Evolutionary conservation across 495 filamentous ascomycete genomes (phyloP).

Genomic region (Xylaria longipes): DNA sequence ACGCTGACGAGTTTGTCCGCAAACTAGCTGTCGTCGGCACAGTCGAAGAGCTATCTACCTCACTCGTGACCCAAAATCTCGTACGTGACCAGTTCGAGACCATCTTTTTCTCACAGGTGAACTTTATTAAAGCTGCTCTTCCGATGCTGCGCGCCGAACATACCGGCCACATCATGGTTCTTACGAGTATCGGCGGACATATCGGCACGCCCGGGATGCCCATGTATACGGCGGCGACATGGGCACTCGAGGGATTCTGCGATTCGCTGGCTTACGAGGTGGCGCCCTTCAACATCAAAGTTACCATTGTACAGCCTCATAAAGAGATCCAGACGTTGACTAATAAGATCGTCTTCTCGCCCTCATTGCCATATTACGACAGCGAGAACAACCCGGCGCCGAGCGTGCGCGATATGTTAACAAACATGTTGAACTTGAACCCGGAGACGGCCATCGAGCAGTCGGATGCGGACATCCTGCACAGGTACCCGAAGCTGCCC

Average conservation of each 20-base stretch:
- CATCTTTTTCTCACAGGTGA: slow-evolving; percentile 92
- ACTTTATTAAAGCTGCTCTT: slow-evolving; percentile 89
- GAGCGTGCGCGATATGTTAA: slow-evolving; percentile 78
- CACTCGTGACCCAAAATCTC: slow-evolving; percentile 73
- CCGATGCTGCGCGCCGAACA: slow-evolving; percentile 79
- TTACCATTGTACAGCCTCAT: slow-evolving; percentile 90
- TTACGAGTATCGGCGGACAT: slow-evolving; percentile 89
- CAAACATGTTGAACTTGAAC: slow-evolving; percentile 67
- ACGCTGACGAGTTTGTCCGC: slow-evolving; percentile 26
- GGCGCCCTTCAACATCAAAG: slow-evolving; percentile 94
- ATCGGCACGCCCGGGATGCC: slow-evolving; percentile 91
- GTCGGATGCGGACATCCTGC: slow-evolving; percentile 62
- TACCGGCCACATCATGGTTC: slow-evolving; percentile 85
- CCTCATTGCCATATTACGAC: slow-evolving; percentile 75
- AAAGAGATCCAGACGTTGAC: slow-evolving; percentile 83
- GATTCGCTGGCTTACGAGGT: slow-evolving; percentile 97
- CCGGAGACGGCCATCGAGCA: slow-evolving; percentile 58
- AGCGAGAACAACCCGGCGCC: slow-evolving; percentile 78
- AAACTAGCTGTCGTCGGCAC: slow-evolving; percentile 80
- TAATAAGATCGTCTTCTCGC: slow-evolving; percentile 82
- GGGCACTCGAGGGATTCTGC: slow-evolving; percentile 97
- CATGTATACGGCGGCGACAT: slow-evolving; percentile 89
- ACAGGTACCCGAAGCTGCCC: slow-evolving; percentile 74
- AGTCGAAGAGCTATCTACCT: slow-evolving; percentile 85
- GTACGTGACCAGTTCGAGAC: slow-evolving; percentile 92